Evolutionary conservation across 2,329 filamentous ascomycete species (phyloP), one percentile per base, ranked within the genome.

Genomic region (Claviceps sorghi): DNA sequence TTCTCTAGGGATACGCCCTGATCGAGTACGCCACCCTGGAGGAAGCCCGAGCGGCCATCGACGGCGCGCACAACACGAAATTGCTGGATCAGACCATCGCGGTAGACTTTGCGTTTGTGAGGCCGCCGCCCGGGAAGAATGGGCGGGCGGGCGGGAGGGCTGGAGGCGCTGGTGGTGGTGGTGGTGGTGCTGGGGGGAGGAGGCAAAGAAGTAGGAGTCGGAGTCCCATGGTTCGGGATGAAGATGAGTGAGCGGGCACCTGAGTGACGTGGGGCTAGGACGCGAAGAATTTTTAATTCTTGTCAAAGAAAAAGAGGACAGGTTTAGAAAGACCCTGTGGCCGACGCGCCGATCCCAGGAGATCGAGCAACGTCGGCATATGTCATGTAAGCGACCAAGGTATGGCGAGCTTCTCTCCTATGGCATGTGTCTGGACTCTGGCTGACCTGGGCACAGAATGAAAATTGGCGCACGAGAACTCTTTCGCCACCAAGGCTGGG

Each of bases 101-200:
- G 54, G 86, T 91, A 55, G 87, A 93, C 69, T 93, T 89, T 68
- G 88, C 86, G 1, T 93, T 93, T 64, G 87, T 93, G 54, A 74
- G 87, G 48, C 87, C 87, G 53, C 86, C 86, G 17, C 84, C 83
- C 19, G 76, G 73, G 52, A 68, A 70, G 49, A 67, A 65, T 3
- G 68, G 67, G 1, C 62, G 67, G 1, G 63, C 66, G 1, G 63
- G 64, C 10, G 69, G 67, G 21, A 65, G 69, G 34, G 65, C 17
- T 30, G 67, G 69, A 2, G 43, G 21, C 15, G 22, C 22, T 17
- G 22, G 47, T 7, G 51, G 48, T n/a, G n/a, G n/a, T n/a, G n/a
- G n/a, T n/a, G n/a, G 69, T 2, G 43, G 21, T 19, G 22, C 22
- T 17, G 22, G 47, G 10, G 51, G 48, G 13, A 48, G 73, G 36